Base-by-base conservation (phyloP, 108 stramenopile species). In the Craspedostauros australis region DNA sequence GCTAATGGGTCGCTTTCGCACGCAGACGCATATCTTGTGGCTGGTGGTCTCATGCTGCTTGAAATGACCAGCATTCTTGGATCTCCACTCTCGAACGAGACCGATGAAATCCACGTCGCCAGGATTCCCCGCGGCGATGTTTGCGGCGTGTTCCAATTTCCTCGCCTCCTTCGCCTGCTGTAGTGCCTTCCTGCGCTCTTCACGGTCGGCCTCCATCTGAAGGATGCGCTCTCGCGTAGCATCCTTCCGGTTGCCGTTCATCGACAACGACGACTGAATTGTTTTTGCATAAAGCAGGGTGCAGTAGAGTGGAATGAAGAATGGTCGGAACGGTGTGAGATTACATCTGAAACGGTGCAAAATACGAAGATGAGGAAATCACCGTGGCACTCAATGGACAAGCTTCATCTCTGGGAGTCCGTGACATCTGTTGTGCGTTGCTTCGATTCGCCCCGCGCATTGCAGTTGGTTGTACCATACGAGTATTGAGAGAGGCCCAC, bases 21-120 rank as follows among this genome's bases (percentile, higher is more conserved):
- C 92, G 45, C 81, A 93, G 46, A 97, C 91, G 48, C 88, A 84
- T 34, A 96, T 90, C 12, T 85, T 84, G 20, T 60, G 39, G 15
- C 29, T 30, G 32, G 14, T 50, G 12, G 34, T 12, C 9, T 33
- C 50, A 5, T 79, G 75, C 1, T 50, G 46, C 18, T 46, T 38
- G 0, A 50, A 75, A n/a, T 57, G 22, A 12, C 53, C 44, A 0
- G 39, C 46, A 53, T 91, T 82, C 26, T 79, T 78, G 18, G 62
- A 61, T 39, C 95, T 40, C 94, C 94, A 99, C 46, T 65, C 49
- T 12, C 63, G 60, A 12, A 99, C 95, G 64, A 98, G 70, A 16
- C 91, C 82, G 52, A 97, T 90, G 60, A 98, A 98, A 62, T 99
- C 97, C 14, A 96, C 95, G 55, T 99, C 98, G 21, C 98, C 98